Percentiles rank a stretch among this genome's conserved stretches.
Evolutionary conservation across 768 basidiomycete genomes (phyloP).

Genomic region (Suillus clintonianus): DNA sequence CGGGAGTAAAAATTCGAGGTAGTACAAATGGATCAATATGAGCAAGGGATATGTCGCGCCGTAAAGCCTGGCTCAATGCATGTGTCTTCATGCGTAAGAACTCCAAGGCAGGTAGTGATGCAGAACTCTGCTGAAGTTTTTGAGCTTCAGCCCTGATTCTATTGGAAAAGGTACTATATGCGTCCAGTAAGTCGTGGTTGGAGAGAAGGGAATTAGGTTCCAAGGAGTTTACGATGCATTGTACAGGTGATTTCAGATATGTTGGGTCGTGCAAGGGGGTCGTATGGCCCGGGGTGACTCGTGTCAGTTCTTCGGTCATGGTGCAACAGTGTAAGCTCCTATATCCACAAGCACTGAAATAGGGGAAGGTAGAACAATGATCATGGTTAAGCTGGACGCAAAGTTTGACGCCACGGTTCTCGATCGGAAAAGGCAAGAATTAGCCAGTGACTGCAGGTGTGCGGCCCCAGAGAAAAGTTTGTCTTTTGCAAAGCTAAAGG

Average conservation of each 20-base stretch:
- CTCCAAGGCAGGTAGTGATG: slow-evolving; percentile 21
- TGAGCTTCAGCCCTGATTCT: slow-evolving; percentile 37
- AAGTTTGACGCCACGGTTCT: no score
- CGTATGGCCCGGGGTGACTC: not conserved
- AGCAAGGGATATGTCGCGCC: slow-evolving; percentile 52
- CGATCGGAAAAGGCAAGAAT: not conserved
- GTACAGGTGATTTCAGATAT: slow-evolving; percentile 44
- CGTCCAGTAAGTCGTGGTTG: slow-evolving; percentile 59
- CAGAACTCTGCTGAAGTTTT: slow-evolving; percentile 5
- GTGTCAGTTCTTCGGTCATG: not conserved
- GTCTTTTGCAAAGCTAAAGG: not conserved
- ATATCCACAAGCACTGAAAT: not conserved
- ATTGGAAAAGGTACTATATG: slow-evolving; percentile 53
- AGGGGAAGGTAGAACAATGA: not conserved
- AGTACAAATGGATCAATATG: slow-evolving; percentile 35
- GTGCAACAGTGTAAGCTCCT: not conserved
- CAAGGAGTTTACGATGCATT: slow-evolving; percentile 49
- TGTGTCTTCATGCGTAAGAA: slow-evolving; percentile 35
- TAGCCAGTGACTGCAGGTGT: not conserved
- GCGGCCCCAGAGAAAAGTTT: not conserved
- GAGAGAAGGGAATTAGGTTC: slow-evolving; percentile 41
- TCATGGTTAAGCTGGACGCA: no score
- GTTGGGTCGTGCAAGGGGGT: slow-evolving; percentile 16
- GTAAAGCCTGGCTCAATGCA: slow-evolving; percentile 42
- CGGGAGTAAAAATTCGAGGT: slow-evolving; percentile 10